Evolutionary conservation across 1,284 basidiomycete species (phyloP).

Genomic region (Sanghuangporus sanghuang): DNA sequence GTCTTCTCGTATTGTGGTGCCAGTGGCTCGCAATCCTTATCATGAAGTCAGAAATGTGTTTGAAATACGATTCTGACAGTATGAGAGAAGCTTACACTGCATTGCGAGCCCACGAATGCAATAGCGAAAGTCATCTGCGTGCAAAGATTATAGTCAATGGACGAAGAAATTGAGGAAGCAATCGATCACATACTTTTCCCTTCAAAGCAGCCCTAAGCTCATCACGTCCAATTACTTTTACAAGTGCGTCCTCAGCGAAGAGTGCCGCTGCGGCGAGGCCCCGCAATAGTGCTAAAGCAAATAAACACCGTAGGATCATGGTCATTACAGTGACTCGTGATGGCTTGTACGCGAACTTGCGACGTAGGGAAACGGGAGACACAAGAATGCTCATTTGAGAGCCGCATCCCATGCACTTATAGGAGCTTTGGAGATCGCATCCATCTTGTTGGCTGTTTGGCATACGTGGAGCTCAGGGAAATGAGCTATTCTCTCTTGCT

Average conservation of each 20-base stretch:
- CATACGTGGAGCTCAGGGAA: background rate
- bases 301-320: background rate
- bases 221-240: conserved; percentile 73
- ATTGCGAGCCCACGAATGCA: conserved; percentile 90
- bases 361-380: background rate
- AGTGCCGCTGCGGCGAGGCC: conserved; percentile 62
- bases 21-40: conserved; percentile 82
- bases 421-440: background rate
- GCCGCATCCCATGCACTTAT: background rate
- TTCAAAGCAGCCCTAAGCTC: conserved; percentile 73
- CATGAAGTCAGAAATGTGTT: background rate
- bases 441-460: background rate
- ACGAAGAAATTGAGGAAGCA: background rate
- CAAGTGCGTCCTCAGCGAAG: conserved; percentile 63
- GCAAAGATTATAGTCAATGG: background rate
- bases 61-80: background rate
- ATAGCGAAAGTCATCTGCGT: conserved; percentile 66
- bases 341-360: background rate
- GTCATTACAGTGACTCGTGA: too few species aligned
- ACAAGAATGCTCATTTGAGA: background rate
- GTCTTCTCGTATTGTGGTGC: conserved; percentile 84
- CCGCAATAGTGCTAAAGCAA: conserved; percentile 40
- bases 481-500: conserved; percentile 19
- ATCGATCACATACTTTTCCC: conserved; percentile 59
- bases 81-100: conserved; percentile 53